Evolutionary conservation across 2,329 filamentous ascomycete genomes (phyloP), one percentile per base, ranked within the genome.

Genomic region (Rugonectria rugulosa): DNA sequence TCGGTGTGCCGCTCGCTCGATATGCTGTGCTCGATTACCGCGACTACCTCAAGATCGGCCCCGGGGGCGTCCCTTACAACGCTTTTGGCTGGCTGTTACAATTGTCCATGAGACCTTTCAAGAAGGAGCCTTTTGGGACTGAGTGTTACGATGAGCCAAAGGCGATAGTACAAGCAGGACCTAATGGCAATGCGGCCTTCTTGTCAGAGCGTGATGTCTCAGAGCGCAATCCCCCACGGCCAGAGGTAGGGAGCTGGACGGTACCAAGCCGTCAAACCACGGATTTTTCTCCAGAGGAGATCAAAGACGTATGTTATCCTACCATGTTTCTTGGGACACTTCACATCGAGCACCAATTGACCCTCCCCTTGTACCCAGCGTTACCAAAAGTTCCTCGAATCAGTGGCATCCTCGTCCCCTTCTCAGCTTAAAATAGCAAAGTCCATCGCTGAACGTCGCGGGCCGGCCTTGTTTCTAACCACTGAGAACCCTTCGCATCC

Each of bases 211-310:
- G 17, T 19, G 42, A 62, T 57, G 40, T 62, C 27, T 56, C 59
- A 27, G 9, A 36, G 36, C 59, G 59, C 15, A 19, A 50, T 21
- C 48, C 34, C 9, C 59, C 56, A n/a, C 52, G 51, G 37, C 59
- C 59, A 0, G 36, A 4, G 10, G 44, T 62, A 14, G 60, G 59
- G 3, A 47, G 17, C 4, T 62, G 59, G 59, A 57, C 60, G 36
- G 59, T 45, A 21, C 60, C 60, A 7, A 62, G 56, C 34, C 59
- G 60, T 7, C 60, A 62, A 27, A 19, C 62, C 19, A 60, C 51
- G 5, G 60, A 57, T 6, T 6, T 57, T 21, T 59, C 32, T 3
- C 15, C 45, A 19, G 42, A 53, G n/a, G 19, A 40, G 11, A 12
- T 41, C 24, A 53, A 41, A 11, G 36, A 12, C 32, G 50, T 19